A percentile compares a stretch with the other conserved stretches of the same genome.
Conservation (phyloP, 176 grass and related monocot genomes). For the Aegilops speltoides region DNA sequence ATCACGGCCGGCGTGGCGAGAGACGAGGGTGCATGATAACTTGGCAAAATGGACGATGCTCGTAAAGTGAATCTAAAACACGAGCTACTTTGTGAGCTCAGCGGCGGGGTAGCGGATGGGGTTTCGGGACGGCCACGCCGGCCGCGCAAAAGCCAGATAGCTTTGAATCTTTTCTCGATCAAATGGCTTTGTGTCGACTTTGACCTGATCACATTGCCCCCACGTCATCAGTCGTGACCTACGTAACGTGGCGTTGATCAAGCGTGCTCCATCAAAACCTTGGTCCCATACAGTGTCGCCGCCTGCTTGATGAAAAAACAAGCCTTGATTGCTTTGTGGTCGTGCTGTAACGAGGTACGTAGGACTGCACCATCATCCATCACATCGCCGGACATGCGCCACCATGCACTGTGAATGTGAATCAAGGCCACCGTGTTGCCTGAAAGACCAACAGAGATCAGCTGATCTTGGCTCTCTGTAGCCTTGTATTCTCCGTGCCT, state of each 20-base stretch:
- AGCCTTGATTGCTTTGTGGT: not conserved
- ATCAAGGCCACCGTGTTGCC: not conserved
- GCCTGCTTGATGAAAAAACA: not conserved
- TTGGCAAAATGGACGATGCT: constrained; percentile 19
- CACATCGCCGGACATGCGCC: not conserved
- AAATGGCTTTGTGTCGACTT: constrained; percentile 1
- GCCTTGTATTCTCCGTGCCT: constrained; percentile 8
- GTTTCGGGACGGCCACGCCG: constrained; percentile 40
- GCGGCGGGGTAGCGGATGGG: not conserved
- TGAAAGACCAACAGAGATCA: not conserved
- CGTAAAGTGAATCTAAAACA: constrained; percentile 39
- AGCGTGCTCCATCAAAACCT: not conserved
- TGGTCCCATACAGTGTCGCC: constrained; percentile 7
- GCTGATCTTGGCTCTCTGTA: not conserved
- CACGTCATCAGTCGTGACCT: not conserved
- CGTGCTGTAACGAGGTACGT: not conserved
- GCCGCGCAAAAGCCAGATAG: constrained; percentile 2
- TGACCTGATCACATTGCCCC: constrained; percentile 14
- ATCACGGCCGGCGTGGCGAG: not conserved
- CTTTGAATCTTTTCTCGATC: constrained; percentile 6
- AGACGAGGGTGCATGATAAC: not conserved
- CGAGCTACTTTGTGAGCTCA: constrained; percentile 5
- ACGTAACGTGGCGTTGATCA: constrained; percentile 5
- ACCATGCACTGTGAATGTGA: not conserved
- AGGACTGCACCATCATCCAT: not conserved